Evolutionary conservation across 2,329 filamentous ascomycete species (phyloP), one percentile per base, ranked within the genome.

Genomic region (Hypoxylon rubiginosum): DNA sequence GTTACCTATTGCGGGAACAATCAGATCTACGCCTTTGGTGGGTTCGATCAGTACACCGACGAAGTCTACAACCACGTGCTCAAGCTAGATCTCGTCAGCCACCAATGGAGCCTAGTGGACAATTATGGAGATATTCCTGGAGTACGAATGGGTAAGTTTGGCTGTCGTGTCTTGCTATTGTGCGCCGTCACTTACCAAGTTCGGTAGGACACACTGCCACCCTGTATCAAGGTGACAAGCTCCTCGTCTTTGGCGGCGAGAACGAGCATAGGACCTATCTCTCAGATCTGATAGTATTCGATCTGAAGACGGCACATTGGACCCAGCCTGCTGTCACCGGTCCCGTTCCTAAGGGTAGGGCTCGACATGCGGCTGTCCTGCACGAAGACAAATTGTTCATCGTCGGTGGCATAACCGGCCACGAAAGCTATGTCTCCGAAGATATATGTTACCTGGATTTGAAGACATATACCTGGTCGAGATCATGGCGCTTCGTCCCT

Each of bases 31-130:
- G 96, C 95, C 10, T 99, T 99, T 83, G 96, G 96, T 46, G 96
- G 96, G 17, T 99, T 99, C 76, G 96, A 99, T 77, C 95, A 98
- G 80, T 98, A 97, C 77, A 99, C 96, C 0, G 96, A 99, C 78
- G 96, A 99, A 83, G 92, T 99, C 17, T 99, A 99, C 82, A 99
- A 99, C 77, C 96, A 99, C 82, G 96, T 99, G 45, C 84, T 99
- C 69, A 91, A 90, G 73, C 83, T 99, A 55, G 94, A 99, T 78
- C 86, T 99, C 68, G 86, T 91, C 66, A 94, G 91, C 68, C 90
- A 96, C 72, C 93, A 96, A 78, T 99, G 96, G 96, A 96, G 89
- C 71, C 83, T 99, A 54, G 95, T 99, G 19, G 96, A 98, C 81
- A 99, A 99, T 80, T 99, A 97, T 82, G 96, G 96, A 34, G 95